These are phyloP conservation scores for Cladochytrium replicatum DNA, from an alignment of 192 early-diverging fungal species.

Conservation along the genomic window DNA sequence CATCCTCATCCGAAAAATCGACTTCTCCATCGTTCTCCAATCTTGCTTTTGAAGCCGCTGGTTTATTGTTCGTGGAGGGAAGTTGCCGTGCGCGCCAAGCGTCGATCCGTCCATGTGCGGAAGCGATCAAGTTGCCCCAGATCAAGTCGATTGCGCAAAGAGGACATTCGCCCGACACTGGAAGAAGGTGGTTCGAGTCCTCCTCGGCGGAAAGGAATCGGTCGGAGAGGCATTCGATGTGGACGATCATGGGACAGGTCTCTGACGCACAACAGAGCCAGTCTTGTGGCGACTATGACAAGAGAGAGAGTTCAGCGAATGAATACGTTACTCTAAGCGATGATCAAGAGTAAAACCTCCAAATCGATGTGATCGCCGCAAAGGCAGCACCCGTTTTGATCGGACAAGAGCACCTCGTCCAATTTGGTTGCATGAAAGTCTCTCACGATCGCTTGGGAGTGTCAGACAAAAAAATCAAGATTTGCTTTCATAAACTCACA, in stretches of 20 bases:
- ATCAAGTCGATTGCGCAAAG: constrained; percentile 11
- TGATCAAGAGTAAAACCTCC: background rate
- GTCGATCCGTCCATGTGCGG: too few relatives aligned
- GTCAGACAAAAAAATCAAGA: too few relatives aligned
- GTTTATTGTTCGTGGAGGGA: too few relatives aligned
- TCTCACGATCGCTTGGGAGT: background rate
- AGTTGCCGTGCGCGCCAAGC: too few relatives aligned
- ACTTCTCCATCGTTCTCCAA: too few relatives aligned
- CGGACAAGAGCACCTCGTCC: background rate
- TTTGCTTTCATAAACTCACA: too few relatives aligned
- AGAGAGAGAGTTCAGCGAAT: background rate
- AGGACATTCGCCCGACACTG: constrained; percentile 28
- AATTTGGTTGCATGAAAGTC: background rate
- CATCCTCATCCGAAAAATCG: too few relatives aligned
- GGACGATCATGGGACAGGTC: constrained; percentile 19
- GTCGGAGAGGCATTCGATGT: constrained; percentile 25
- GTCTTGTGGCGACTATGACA: background rate
- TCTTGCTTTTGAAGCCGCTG: too few relatives aligned
- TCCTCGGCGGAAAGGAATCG: constrained; percentile 21
- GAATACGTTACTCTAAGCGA: constrained; percentile 1
- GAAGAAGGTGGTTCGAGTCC: constrained; percentile 13
- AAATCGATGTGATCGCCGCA: constrained; percentile 5
- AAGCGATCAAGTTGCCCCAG: constrained; percentile 38
- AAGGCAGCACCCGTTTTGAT: too few relatives aligned
- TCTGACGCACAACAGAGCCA: constrained; percentile 7